Percentiles rank a stretch among this genome's conserved stretches.
These are phyloP conservation scores for Zarea fungicola DNA, from an alignment of 2,329 filamentous ascomycete genomes.

Conservation along the genomic window DNA sequence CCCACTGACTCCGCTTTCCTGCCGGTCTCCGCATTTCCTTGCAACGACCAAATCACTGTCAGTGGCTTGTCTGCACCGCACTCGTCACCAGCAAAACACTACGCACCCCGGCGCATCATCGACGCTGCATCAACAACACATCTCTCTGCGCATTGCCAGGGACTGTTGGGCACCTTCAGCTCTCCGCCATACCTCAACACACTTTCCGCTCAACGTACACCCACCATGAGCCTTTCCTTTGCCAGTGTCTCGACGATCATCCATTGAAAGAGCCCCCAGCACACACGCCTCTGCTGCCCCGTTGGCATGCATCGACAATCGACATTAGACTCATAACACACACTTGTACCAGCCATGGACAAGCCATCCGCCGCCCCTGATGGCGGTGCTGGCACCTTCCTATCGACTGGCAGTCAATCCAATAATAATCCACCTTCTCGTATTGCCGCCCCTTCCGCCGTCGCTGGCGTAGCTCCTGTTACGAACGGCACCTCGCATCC, in stretches of 20 bases:
- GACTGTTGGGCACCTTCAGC: conserved; percentile 15
- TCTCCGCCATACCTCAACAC: not conserved
- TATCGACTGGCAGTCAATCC: conserved; percentile 18
- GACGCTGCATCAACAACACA: conserved; percentile 1
- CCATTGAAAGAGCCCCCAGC: conserved; percentile 10
- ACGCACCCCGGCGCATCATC: not conserved
- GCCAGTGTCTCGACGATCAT: conserved; percentile 20
- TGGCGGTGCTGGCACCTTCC: conserved; percentile 20
- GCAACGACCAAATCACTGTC: conserved; percentile 1
- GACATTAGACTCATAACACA: conserved; percentile 22
- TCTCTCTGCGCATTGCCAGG: conserved; percentile 4
- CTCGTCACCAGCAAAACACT: conserved; percentile 1
- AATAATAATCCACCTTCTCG: conserved; percentile 15
- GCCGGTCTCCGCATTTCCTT: not conserved
- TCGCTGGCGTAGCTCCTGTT: not conserved
- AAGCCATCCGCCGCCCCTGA: conserved; percentile 26
- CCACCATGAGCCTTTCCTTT: conserved; percentile 31
- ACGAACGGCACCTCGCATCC: not conserved
- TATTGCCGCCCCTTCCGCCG: conserved; percentile 2
- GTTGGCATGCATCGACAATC: conserved; percentile 29
- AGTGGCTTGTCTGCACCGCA: conserved; percentile 4
- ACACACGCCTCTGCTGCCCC: conserved; percentile 18
- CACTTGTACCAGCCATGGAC: conserved; percentile 27
- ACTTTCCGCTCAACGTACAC: conserved; percentile 25
- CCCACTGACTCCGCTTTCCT: not conserved